phyloP scores from a whole-genome alignment of 2,329 filamentous ascomycete genomes.

The Fusarium gaditjirri region DNA sequence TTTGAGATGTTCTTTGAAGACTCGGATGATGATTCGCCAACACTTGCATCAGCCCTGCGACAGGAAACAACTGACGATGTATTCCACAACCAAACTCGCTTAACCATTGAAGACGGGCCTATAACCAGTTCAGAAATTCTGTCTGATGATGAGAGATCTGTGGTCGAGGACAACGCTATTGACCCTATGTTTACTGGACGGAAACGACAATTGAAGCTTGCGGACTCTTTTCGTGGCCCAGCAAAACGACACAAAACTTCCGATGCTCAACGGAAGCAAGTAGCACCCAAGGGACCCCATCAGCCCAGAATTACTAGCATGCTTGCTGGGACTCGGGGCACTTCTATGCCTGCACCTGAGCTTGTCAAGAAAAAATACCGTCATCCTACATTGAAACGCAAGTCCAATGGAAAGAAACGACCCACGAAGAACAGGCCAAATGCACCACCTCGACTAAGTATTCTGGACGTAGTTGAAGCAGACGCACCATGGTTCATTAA shows the following conservation, averaged over 20 bases:
- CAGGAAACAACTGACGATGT: conserved; percentile 38
- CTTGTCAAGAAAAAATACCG: conserved; percentile 33
- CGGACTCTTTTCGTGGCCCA: conserved; percentile 39
- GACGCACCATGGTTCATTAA: conserved; percentile 67
- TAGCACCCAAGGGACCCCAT: conserved; percentile 19
- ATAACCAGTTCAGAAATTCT: conserved; percentile 8
- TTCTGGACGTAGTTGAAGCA: conserved; percentile 67
- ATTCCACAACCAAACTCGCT: conserved; percentile 44
- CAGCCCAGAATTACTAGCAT: conserved; percentile 50
- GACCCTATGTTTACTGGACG: conserved; percentile 61
- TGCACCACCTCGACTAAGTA: conserved; percentile 63
- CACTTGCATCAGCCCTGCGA: conserved; percentile 23
- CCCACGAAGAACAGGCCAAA: conserved; percentile 3
- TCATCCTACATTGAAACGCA: conserved; percentile 14
- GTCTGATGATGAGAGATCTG: conserved; percentile 50
- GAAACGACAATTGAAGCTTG: conserved; percentile 53
- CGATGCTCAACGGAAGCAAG: conserved; percentile 36
- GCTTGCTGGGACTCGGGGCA: conserved; percentile 28
- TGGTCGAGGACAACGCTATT: conserved; percentile 63
- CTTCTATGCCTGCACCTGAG: conserved; percentile 7
- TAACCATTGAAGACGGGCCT: conserved; percentile 32
- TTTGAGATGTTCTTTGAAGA: conserved; percentile 58
- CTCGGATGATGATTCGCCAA: conserved; percentile 54
- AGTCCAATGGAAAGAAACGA: conserved; percentile 8
- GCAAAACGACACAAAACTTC: conserved; percentile 43